Percentiles rank a stretch among this genome's conserved stretches.
These are phyloP conservation scores for Fonsecaea monophora DNA, from an alignment of 2,329 filamentous ascomycete species.

Conservation along the genomic window DNA sequence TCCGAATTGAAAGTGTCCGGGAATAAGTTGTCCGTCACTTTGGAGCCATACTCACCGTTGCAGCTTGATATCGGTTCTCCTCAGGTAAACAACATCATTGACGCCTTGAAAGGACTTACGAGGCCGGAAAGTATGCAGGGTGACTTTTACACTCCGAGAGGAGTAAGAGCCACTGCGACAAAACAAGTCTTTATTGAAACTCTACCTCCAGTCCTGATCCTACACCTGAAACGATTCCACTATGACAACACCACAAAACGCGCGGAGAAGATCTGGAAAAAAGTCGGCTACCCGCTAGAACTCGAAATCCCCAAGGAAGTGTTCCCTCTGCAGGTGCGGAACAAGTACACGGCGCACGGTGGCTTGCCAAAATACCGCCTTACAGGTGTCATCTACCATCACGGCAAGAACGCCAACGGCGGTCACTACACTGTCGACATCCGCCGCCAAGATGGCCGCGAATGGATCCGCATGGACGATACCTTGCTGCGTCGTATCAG, in stretches of 20 bases:
- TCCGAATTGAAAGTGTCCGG: constrained; percentile 89
- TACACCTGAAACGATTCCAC: constrained; percentile 97
- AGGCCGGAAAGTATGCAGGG: constrained; percentile 83
- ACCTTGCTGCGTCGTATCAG: constrained; percentile 85
- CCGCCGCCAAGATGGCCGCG: constrained; percentile 87
- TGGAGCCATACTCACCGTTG: constrained; percentile 91
- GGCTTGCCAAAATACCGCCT: constrained; percentile 82
- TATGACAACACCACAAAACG: constrained; percentile 83
- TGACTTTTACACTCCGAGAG: constrained; percentile 80
- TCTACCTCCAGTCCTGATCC: constrained; percentile 86
- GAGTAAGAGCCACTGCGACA: constrained; percentile 76
- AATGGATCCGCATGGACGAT: constrained; percentile 97
- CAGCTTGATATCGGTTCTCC: constrained; percentile 92
- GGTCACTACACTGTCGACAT: constrained; percentile 99
- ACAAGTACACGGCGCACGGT: constrained; percentile 68
- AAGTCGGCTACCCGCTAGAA: constrained; percentile 91
- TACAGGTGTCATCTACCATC: constrained; percentile 92
- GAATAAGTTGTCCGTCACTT: constrained; percentile 85
- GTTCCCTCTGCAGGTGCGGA: constrained; percentile 77
- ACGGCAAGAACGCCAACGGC: constrained; percentile 93
- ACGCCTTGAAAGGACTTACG: constrained; percentile 85
- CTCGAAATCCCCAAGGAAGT: constrained; percentile 92
- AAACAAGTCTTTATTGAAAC: constrained; percentile 96
- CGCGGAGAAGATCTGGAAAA: constrained; percentile 98
- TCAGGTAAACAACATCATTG: constrained; percentile 86